Conservation (phyloP, 768 basidiomycete genomes). For the Podaxis sp. region DNA sequence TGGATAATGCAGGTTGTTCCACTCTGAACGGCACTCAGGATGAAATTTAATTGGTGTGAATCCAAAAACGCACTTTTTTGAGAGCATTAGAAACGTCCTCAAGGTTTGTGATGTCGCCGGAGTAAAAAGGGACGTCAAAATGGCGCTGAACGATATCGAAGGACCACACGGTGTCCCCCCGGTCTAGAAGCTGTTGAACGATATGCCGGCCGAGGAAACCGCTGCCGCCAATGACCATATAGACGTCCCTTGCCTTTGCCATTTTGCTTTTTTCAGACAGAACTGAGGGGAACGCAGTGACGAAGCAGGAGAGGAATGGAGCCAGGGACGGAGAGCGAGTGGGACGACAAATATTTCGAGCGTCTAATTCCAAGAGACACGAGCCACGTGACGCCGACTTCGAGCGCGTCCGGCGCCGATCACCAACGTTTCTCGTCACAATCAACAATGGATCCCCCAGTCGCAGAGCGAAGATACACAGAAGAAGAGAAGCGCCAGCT, state of each 20-base stretch:
- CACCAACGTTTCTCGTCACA: slow-evolving; percentile 10
- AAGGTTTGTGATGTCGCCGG: slow-evolving; percentile 85
- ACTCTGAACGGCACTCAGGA: slow-evolving; percentile 43
- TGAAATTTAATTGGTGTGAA: slow-evolving; percentile 1
- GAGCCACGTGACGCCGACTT: slow-evolving; percentile 35
- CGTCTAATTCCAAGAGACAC: slow-evolving; percentile 21
- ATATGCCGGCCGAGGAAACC: slow-evolving; percentile 92
- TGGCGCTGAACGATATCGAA: slow-evolving; percentile 94
- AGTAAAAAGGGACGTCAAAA: slow-evolving; percentile 83
- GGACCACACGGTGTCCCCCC: slow-evolving; percentile 79
- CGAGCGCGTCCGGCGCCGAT: slow-evolving; percentile 19
- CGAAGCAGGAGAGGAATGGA: neutral
- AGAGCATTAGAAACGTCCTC: slow-evolving; percentile 72
- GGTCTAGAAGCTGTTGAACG: slow-evolving; percentile 77
- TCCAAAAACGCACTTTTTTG: slow-evolving; percentile 55
- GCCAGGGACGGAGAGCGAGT: slow-evolving; percentile 7
- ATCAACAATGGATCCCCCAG: slow-evolving; percentile 29
- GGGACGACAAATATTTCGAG: slow-evolving; percentile 22
- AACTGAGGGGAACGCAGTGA: neutral
- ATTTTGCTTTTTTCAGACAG: slow-evolving; percentile 24
- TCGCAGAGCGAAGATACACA: slow-evolving; percentile 39
- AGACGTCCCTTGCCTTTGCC: slow-evolving; percentile 56
- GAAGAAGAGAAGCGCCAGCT: slow-evolving; percentile 76
- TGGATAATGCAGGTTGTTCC: slow-evolving; percentile 92
- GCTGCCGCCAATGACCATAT: slow-evolving; percentile 92